Evolutionary conservation across 2,329 filamentous ascomycete genomes (phyloP), one percentile per base, ranked within the genome.

Genomic region (Alternaria longipes): DNA sequence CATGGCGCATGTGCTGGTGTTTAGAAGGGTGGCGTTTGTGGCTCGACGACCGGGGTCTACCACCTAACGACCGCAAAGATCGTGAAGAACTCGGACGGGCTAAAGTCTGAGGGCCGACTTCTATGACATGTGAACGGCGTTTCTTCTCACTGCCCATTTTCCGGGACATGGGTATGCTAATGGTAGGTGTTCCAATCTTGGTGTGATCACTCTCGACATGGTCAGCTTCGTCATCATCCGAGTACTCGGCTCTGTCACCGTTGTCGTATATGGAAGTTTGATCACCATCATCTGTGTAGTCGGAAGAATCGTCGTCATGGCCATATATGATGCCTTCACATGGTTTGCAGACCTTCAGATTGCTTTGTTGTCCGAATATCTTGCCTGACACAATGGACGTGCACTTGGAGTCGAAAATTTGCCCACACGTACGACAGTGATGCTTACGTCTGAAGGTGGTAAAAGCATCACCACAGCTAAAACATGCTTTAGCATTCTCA

Each of bases 331-430:
- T 93, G 55, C 89, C 88, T 68, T 98, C 89, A 72, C 95, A 99
- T 22, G 92, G 92, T 71, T 94, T 97, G 81, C 95, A 99, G 12
- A 99, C 92, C 60, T 94, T 87, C 42, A 99, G 84, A 14, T 89
- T 92, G 7, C 93, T 91, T 49, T 89, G 87, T 51, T 97, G 93
- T 16, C 93, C 94, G 76, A 99, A 98, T 51, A 90, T 89, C 65
- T 91, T 87, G 6, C 94, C 95, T 6, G 93, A 87, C 24, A 98
- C 92, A n/a, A 94, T 89, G 5, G 91, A 91, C 0, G 94, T 99
- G 80, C 95, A 99, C 78, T 96, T 97, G 5, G 92, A 92, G 78
- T 98, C 95, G 74, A 99, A 99, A 45, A 99, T 99, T 74, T 97
- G 97, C n/a, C 95, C 95, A 75, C 95, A 99, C 0, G 87, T 87